phyloP scores from a whole-genome alignment of 2,329 filamentous ascomycete species.

The Aspergillus candidus region DNA sequence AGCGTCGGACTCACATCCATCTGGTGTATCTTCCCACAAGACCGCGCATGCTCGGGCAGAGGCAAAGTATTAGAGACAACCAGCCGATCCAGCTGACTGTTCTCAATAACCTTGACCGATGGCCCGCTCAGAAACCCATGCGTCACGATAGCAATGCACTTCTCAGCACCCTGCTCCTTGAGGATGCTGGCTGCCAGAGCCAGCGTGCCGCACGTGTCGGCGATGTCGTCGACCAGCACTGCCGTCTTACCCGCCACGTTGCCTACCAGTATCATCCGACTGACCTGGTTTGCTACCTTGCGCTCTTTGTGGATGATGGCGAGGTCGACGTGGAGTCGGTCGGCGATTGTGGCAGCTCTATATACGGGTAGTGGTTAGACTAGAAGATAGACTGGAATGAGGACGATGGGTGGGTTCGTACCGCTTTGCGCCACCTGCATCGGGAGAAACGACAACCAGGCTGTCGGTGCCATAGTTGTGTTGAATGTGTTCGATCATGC shows the following conservation, averaged over 20 bases:
- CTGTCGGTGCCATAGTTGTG: constrained; percentile 74
- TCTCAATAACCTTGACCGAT: constrained; percentile 65
- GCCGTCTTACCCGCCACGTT: constrained; percentile 84
- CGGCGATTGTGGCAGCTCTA: constrained; percentile 81
- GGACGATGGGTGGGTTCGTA: constrained; percentile 27
- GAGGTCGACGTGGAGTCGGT: constrained; percentile 80
- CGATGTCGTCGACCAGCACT: constrained; percentile 95
- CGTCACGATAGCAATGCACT: constrained; percentile 89
- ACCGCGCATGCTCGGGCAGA: background rate
- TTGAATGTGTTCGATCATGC: constrained; percentile 80
- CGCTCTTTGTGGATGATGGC: constrained; percentile 95
- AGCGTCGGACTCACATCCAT: background rate
- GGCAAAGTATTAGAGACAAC: background rate
- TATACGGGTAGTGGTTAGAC: no score
- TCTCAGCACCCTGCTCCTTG: constrained; percentile 73
- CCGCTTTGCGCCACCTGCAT: constrained; percentile 89
- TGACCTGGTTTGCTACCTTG: constrained; percentile 78
- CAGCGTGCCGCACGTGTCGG: constrained; percentile 82
- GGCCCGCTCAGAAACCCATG: constrained; percentile 77
- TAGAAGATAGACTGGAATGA: no score
- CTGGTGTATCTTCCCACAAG: background rate
- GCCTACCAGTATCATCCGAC: constrained; percentile 86
- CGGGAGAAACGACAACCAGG: constrained; percentile 87
- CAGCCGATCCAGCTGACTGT: constrained; percentile 24
- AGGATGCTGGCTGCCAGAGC: constrained; percentile 83